Evolutionary conservation across 2,329 filamentous ascomycete species (phyloP).

Genomic region (Aureobasidium sp.): DNA sequence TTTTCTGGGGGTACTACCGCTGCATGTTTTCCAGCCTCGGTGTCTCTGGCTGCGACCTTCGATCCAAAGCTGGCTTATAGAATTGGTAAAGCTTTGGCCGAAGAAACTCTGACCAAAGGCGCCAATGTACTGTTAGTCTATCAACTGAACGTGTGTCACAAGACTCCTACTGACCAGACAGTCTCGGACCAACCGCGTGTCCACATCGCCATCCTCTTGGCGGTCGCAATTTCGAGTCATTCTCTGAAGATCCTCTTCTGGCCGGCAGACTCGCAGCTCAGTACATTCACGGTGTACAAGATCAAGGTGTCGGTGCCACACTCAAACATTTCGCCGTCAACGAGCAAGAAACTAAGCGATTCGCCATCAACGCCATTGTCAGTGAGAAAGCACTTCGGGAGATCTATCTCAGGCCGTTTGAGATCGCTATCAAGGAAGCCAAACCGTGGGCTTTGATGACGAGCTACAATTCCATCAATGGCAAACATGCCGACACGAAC

Average conservation of each 20-base stretch:
- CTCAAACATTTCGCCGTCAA: slow-evolving; percentile 83
- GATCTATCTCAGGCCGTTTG: slow-evolving; percentile 76
- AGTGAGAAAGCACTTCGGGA: slow-evolving; percentile 59
- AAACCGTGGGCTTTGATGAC: slow-evolving; percentile 77
- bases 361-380: not conserved
- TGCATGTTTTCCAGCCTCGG: no score
- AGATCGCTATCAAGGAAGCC: slow-evolving; percentile 76
- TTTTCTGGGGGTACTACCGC: no score
- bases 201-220: slow-evolving; percentile 85
- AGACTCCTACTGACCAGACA: no score
- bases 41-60: no score
- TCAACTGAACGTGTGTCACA: no score
- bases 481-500: slow-evolving; percentile 66
- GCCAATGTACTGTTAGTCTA: slow-evolving; percentile 76
- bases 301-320: slow-evolving; percentile 77
- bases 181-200: slow-evolving; percentile 82
- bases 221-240: slow-evolving; percentile 87
- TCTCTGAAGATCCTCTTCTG: slow-evolving; percentile 83
- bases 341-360: slow-evolving; percentile 70
- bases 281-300: slow-evolving; percentile 70
- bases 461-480: slow-evolving; percentile 79
- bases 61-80: no score
- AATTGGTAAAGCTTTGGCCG: slow-evolving; percentile 74
- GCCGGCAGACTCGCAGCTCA: slow-evolving; percentile 76
- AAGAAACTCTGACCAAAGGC: slow-evolving; percentile 77